phyloP scores from a whole-genome alignment of 1,284 basidiomycete species.

The Ceratobasidium sp. region DNA sequence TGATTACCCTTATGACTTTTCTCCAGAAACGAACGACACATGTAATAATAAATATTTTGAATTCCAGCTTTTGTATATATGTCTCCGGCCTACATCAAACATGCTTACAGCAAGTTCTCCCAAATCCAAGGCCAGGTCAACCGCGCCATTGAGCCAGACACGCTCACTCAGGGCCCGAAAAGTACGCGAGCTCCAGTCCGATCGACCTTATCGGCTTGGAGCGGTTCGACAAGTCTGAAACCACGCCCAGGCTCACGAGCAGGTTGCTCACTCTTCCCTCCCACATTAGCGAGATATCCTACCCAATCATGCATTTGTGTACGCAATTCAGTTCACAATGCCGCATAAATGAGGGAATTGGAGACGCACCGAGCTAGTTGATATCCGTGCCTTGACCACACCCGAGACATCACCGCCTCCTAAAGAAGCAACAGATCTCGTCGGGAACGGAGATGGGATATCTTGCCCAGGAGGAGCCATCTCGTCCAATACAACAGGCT shows the following conservation, averaged over 20 bases:
- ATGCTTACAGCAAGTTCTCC: too few relatives aligned
- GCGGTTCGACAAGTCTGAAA: conserved; percentile 86
- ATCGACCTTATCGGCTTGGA: conserved; percentile 87
- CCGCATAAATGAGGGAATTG: neutral
- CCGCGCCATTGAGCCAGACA: too few relatives aligned
- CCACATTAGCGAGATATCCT: conserved; percentile 93
- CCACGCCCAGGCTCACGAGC: conserved; percentile 87
- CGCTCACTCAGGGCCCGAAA: conserved; percentile 52
- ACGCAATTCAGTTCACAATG: neutral
- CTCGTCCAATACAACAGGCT: conserved; percentile 28
- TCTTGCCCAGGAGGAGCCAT: conserved; percentile 36
- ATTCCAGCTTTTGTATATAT: conserved; percentile 31
- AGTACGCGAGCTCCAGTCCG: conserved; percentile 92
- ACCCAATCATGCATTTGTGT: neutral
- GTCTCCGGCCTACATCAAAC: neutral
- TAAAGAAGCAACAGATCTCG: conserved; percentile 58
- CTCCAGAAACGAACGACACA: conserved; percentile 11
- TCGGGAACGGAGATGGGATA: conserved; percentile 47
- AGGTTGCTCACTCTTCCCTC: conserved; percentile 92
- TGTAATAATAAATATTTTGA: conserved; percentile 41
- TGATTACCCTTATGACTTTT: conserved; percentile 25
- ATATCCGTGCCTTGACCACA: conserved; percentile 88
- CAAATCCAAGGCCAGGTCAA: too few relatives aligned
- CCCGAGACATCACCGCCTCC: conserved; percentile 58
- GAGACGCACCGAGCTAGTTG: conserved; percentile 81